These are phyloP conservation scores for Boechera stricta DNA, from an alignment of 345 rosid genomes.

Conservation along the genomic window DNA sequence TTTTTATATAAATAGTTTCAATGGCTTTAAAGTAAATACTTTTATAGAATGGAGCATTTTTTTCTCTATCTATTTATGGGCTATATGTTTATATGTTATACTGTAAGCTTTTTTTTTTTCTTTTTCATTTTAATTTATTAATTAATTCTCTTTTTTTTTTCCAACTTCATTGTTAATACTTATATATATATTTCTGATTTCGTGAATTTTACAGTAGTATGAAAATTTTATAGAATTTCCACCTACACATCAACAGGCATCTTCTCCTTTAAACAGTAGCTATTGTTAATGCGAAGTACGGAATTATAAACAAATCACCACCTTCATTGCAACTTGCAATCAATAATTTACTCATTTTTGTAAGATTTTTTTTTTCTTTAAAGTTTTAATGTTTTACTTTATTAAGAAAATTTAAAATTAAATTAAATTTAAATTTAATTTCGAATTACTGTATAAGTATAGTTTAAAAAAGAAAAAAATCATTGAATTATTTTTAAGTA, in stretches of 20 bases:
- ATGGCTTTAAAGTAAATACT: constrained; percentile 8
- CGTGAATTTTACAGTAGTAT: no score
- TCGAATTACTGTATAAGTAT: not conserved
- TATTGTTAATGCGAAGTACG: constrained; percentile 24
- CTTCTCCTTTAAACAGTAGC: not conserved
- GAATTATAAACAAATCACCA: constrained; percentile 9
- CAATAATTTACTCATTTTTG: constrained; percentile 8
- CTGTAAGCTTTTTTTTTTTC: not conserved
- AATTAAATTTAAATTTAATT: not conserved
- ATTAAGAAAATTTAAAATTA: not conserved
- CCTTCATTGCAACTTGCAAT: constrained; percentile 33
- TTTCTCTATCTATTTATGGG: not conserved
- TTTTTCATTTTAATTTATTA: not conserved
- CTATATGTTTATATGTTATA: no score
- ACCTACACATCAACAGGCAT: constrained; percentile 28
- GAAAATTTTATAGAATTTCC: constrained; percentile 11
- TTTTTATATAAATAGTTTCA: constrained; percentile 13
- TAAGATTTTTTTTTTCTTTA: not conserved
- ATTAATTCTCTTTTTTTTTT: not conserved
- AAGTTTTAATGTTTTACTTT: not conserved
- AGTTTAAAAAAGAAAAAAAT: no score
- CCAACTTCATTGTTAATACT: not conserved
- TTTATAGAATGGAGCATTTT: not conserved
- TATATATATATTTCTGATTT: constrained; percentile 9
- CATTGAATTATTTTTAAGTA: not conserved